Base-by-base conservation (phyloP, 805 yeast species). In the Candida pini region DNA sequence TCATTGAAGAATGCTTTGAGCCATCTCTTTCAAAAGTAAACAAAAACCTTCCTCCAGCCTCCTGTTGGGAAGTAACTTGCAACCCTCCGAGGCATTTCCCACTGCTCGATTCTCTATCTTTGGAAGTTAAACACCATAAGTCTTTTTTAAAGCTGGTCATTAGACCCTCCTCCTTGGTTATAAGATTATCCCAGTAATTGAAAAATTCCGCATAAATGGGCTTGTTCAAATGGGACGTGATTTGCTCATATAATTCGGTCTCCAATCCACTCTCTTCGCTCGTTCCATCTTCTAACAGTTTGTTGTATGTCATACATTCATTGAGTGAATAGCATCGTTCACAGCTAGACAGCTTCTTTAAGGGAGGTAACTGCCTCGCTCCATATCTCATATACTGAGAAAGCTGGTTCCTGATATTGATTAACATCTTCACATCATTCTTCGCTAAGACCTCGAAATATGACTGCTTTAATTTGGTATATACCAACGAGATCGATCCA, bases 141-240 rank as follows among this genome's bases (percentile, higher is more conserved):
- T 85, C 84, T 31, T 72, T 71, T 31, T 73, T 73, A 29, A 71
- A 53, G 23, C 68, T 63, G 10, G 64, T 64, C 30, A 72, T 49
- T 5, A 78, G 65, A 2, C 76, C 68, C 45, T 81, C 95, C 55
- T 90, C 97, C 44, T 77, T 75, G 0, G 82, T 74, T 5, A 92
- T 62, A 5, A 87, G 57, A 12, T 60, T 61, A 49, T 85, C 85
- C 94, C 96, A 90, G 35, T 79, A 73, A 25, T 65, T 62, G 53
- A 77, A 80, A 49, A 83, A 92, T 2, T 61, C 61, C 4, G 58
- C 53, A 38, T 85, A 78, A 7, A 41, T 35, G 0, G 47, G 50
- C 2, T 58, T 54, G 23, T 44, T 30, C 27, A 84, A 53, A 49
- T 80, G 86, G 0, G 47, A 56, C 0, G 86, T 78, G 5, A 75